Evolutionary conservation across 495 filamentous ascomycete genomes (phyloP).

Genomic region (Aspergillus biplanus): DNA sequence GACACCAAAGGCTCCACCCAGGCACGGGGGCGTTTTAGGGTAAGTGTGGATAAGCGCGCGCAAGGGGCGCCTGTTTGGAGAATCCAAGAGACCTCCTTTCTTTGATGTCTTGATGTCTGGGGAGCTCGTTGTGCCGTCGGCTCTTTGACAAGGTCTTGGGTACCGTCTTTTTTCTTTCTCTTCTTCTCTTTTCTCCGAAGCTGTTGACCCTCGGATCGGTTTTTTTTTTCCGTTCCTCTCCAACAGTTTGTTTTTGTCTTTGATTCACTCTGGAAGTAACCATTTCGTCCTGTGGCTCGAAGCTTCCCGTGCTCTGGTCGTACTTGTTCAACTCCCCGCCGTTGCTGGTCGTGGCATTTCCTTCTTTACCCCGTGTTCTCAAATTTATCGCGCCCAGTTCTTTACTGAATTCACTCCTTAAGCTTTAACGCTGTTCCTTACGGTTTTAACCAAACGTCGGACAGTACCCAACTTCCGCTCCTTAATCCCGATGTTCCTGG

Average conservation of each 20-base stretch:
- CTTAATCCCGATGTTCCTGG: conserved; percentile 18
- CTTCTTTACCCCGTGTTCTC: conserved; percentile 20
- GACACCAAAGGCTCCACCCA: conserved; percentile 11
- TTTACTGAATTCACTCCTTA: conserved; percentile 17
- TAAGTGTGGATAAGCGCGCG: conserved; percentile 42
- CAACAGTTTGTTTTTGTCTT: conserved; percentile 9
- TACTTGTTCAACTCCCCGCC: conserved; percentile 31
- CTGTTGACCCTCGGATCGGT: conserved; percentile 10
- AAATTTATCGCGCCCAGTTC: conserved; percentile 18
- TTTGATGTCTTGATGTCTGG: conserved; percentile 35
- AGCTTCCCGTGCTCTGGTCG: conserved; percentile 12
- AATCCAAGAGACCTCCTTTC: conserved; percentile 39
- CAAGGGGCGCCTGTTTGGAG: conserved; percentile 47
- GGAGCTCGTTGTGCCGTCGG: conserved; percentile 30
- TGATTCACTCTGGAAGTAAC: conserved; percentile 41
- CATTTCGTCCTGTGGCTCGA: conserved; percentile 25
- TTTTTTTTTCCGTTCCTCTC: conserved; percentile 25
- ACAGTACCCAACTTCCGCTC: conserved; percentile 15
- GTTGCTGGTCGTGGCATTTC: conserved; percentile 32
- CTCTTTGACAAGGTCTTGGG: conserved; percentile 19
- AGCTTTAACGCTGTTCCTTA: conserved; percentile 7
- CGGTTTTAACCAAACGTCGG: conserved; percentile 5
- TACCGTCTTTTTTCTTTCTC: conserved; percentile 22
- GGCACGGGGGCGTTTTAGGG: conserved; percentile 25
- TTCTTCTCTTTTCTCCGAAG: conserved; percentile 13